These are phyloP conservation scores for Aspergillus coremiiformis DNA, from an alignment of 495 filamentous ascomycete species.

Conservation along the genomic window DNA sequence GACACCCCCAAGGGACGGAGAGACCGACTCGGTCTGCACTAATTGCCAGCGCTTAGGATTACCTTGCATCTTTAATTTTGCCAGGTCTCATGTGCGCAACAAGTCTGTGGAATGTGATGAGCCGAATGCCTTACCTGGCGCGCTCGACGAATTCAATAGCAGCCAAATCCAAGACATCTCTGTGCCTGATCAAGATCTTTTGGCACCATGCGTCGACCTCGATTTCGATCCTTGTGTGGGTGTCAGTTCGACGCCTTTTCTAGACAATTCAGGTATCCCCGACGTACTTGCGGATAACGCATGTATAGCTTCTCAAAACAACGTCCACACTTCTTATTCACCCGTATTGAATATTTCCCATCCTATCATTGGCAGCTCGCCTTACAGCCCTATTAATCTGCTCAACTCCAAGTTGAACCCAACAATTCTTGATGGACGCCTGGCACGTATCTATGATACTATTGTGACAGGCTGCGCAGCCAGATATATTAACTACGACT, in stretches of 20 bases:
- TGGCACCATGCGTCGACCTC: not conserved
- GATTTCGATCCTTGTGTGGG: not conserved
- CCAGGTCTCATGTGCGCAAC: not conserved
- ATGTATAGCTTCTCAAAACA: not conserved
- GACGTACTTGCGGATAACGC: not conserved
- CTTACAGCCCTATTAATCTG: constrained; percentile 17
- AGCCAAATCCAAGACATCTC: not conserved
- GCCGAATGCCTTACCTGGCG: not conserved
- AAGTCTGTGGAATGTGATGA: not conserved
- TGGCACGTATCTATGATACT: constrained; percentile 14
- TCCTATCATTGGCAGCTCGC: not conserved
- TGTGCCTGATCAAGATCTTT: not conserved
- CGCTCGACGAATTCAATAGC: not conserved
- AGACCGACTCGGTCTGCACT: constrained; percentile 3
- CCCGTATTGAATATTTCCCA: not conserved
- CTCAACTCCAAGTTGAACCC: constrained; percentile 20
- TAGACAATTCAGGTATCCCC: not conserved
- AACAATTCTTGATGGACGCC: constrained; percentile 13
- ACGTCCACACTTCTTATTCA: not conserved
- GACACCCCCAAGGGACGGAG: not conserved
- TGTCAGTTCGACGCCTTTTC: not conserved
- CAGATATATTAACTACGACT: constrained; percentile 19
- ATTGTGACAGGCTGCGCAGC: constrained; percentile 17
- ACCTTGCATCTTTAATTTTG: constrained; percentile 22
- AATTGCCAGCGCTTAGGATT: constrained; percentile 18